Conservation (phyloP, 179 eudicot species). For the Nepenthes alata region DNA sequence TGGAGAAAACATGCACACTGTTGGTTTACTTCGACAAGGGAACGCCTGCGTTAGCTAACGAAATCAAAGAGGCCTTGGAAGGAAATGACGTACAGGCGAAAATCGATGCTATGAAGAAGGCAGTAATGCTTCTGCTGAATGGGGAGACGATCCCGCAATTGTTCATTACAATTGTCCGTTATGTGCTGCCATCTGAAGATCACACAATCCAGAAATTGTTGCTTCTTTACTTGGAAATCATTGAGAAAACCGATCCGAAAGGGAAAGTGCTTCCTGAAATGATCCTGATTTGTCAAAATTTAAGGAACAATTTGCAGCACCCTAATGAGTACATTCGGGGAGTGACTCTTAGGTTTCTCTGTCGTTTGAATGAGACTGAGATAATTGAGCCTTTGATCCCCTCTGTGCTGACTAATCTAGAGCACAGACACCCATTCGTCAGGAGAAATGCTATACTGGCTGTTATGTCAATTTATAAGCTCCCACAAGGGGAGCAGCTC, state of each 20-base stretch:
- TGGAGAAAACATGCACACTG: constrained; percentile 66
- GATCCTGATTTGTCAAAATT: constrained; percentile 65
- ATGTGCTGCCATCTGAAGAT: constrained; percentile 61
- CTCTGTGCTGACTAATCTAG: constrained; percentile 45
- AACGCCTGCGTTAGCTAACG: constrained; percentile 71
- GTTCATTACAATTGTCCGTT: constrained; percentile 61
- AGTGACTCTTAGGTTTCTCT: constrained; percentile 59
- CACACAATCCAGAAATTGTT: constrained; percentile 63
- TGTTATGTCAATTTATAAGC: constrained; percentile 63
- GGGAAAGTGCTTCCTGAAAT: constrained; percentile 55
- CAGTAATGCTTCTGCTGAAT: constrained; percentile 55
- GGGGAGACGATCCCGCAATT: constrained; percentile 65
- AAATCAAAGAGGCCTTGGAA: constrained; percentile 66
- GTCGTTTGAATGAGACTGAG: constrained; percentile 60
- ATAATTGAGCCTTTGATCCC: constrained; percentile 68
- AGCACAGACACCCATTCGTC: constrained; percentile 58
- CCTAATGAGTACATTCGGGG: constrained; percentile 69
- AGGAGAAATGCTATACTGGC: constrained; percentile 72
- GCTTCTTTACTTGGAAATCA: constrained; percentile 54
- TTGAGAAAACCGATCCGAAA: constrained; percentile 56
- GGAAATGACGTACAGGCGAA: constrained; percentile 50
- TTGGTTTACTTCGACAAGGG: constrained; percentile 65
- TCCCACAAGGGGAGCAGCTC: constrained; percentile 62
- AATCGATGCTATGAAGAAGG: constrained; percentile 63
- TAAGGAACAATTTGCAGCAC: constrained; percentile 59